A percentile compares a stretch with the other conserved stretches of the same genome.
phyloP scores from a whole-genome alignment of 1,139 yeast genomes.

The Blastobotrys arbuscula region DNA sequence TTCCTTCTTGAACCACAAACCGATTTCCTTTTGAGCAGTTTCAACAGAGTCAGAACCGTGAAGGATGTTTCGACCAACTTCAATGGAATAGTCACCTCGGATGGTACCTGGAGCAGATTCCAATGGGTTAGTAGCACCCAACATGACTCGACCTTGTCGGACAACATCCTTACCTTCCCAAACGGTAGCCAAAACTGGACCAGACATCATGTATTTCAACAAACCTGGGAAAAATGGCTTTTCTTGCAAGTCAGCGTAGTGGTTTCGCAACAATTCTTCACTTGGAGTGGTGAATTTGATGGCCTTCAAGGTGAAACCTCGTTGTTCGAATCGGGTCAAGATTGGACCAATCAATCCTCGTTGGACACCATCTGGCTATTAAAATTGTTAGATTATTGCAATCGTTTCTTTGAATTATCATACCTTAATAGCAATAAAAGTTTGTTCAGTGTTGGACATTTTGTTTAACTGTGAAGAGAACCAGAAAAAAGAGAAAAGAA shows the following conservation, averaged over 20 bases:
- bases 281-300: constrained; percentile 88
- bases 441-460: constrained; percentile 69
- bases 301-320: constrained; percentile 96
- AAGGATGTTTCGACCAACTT: constrained; percentile 98
- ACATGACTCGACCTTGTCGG: constrained; percentile 94
- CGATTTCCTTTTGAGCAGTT: constrained; percentile 93
- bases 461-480: constrained; percentile 16
- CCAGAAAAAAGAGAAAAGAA: too few species aligned
- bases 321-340: constrained; percentile 90
- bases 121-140: constrained; percentile 99
- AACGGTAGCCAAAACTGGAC: constrained; percentile 98
- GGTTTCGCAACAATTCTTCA: constrained; percentile 82
- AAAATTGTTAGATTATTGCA: background rate
- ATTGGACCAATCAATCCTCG: constrained; percentile 92
- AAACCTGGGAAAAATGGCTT: constrained; percentile 97
- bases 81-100: constrained; percentile 83
- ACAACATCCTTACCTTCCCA: constrained; percentile 99
- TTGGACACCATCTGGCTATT: constrained; percentile 97
- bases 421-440: constrained; percentile 92
- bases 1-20: constrained; percentile 96
- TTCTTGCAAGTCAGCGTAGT: constrained; percentile 89
- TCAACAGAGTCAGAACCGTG: constrained; percentile 99
- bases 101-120: constrained; percentile 98
- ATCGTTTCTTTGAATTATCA: background rate
- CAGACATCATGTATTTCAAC: constrained; percentile 94